Percentiles rank a stretch among this genome's conserved stretches.
Evolutionary conservation across 2,329 filamentous ascomycete genomes (phyloP).

Genomic region (Trichoderma oligosporum): DNA sequence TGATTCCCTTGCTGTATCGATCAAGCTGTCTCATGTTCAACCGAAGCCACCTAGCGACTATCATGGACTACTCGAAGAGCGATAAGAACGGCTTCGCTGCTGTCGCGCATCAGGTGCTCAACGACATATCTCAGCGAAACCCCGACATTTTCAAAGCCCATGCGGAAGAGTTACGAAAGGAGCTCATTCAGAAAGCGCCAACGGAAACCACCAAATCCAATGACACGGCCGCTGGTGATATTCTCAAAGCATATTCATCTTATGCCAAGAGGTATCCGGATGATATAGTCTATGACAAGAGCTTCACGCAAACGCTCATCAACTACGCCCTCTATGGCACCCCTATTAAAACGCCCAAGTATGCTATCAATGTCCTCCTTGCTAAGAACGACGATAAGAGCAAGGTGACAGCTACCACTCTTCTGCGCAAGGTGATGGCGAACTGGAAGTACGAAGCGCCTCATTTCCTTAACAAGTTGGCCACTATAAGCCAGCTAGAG

Average conservation of each 20-base stretch:
- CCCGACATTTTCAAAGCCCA: slow-evolving; percentile 91
- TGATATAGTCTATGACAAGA: slow-evolving; percentile 76
- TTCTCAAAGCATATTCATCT: slow-evolving; percentile 87
- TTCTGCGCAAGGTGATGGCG: slow-evolving; percentile 72
- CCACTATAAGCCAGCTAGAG: slow-evolving; percentile 69
- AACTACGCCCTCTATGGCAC: slow-evolving; percentile 79
- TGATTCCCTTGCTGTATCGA: slow-evolving; percentile 79
- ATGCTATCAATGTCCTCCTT: slow-evolving; percentile 87
- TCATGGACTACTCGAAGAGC: slow-evolving; percentile 81
- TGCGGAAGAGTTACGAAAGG: slow-evolving; percentile 84
- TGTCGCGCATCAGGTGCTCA: slow-evolving; percentile 82
- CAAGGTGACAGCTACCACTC: slow-evolving; percentile 76
- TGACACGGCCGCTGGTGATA: slow-evolving; percentile 75
- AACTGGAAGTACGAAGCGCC: slow-evolving; percentile 68
- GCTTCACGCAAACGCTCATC: slow-evolving; percentile 75
- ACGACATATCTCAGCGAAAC: slow-evolving; percentile 85
- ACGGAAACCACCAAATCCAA: slow-evolving; percentile 62
- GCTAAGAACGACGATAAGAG: slow-evolving; percentile 69
- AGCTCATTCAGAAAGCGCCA: slow-evolving; percentile 77
- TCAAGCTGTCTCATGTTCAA: slow-evolving; percentile 86
- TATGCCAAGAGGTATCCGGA: slow-evolving; percentile 83
- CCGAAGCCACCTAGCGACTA: slow-evolving; percentile 84
- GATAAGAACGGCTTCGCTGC: slow-evolving; percentile 74
- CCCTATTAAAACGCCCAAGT: slow-evolving; percentile 81
- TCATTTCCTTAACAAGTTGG: slow-evolving; percentile 72